Evolutionary conservation across 495 filamentous ascomycete genomes (phyloP).

Genomic region (Xylaria nigripes): DNA sequence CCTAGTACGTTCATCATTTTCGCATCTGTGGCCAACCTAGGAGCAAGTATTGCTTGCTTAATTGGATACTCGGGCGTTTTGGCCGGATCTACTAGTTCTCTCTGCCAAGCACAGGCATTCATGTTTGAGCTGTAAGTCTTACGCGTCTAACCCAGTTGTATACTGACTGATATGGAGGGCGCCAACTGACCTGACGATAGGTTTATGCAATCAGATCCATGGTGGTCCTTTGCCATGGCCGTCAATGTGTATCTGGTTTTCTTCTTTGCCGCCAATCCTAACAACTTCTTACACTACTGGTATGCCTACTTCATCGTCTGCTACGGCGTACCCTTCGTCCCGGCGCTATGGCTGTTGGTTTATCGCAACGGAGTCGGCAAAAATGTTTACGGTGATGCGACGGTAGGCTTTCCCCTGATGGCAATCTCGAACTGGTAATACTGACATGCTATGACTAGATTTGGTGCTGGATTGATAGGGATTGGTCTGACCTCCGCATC

Average conservation of each 20-base stretch:
- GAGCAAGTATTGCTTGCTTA: constrained; percentile 67
- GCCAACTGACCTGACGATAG: constrained; percentile 22
- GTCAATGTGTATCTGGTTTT: constrained; percentile 81
- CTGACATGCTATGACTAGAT: constrained; percentile 33
- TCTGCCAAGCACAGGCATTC: constrained; percentile 73
- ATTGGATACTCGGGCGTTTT: constrained; percentile 51
- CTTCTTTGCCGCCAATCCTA: constrained; percentile 60
- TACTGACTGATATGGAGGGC: background rate
- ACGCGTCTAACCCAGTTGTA: background rate
- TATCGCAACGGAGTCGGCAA: constrained; percentile 38
- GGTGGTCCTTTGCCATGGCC: constrained; percentile 69
- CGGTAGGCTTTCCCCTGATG: constrained; percentile 26
- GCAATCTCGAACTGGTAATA: background rate
- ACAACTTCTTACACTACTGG: constrained; percentile 56
- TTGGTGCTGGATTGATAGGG: constrained; percentile 75
- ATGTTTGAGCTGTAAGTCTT: constrained; percentile 51
- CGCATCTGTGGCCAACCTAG: constrained; percentile 73
- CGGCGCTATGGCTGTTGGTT: constrained; percentile 59
- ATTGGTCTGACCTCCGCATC: constrained; percentile 66
- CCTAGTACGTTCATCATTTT: constrained; percentile 79
- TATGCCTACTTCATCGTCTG: constrained; percentile 61
- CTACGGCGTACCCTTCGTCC: constrained; percentile 68
- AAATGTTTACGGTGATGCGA: constrained; percentile 66
- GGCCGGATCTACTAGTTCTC: constrained; percentile 39
- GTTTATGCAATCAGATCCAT: constrained; percentile 52